Evolutionary conservation across 2,329 filamentous ascomycete genomes (phyloP).

Genomic region (Aureobasidium sp.): DNA sequence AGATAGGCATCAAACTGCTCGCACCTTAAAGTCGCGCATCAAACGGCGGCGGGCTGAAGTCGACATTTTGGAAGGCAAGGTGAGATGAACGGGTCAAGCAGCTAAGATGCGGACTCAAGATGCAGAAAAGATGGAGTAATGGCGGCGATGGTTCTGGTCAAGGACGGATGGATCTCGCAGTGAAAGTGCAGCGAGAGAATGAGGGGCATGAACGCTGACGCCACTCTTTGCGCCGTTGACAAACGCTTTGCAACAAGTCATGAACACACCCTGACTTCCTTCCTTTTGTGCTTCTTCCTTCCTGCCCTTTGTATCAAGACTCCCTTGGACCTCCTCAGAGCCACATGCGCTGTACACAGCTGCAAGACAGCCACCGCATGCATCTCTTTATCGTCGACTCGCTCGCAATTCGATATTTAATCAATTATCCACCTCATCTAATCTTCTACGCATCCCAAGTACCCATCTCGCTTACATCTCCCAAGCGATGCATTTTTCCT

Average conservation of each 20-base stretch:
- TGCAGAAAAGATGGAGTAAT: not conserved
- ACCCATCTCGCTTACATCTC: not conserved
- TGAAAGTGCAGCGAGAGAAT: not conserved
- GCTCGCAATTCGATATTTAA: not conserved
- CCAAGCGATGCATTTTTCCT: not conserved
- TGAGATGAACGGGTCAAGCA: not conserved
- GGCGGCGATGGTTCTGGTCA: not conserved
- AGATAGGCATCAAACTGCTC: constrained; percentile 21
- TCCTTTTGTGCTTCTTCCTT: no score
- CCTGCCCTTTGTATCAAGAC: not conserved
- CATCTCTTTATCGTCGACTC: not conserved
- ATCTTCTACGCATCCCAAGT: not conserved
- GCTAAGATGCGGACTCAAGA: not conserved
- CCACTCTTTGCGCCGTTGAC: constrained; percentile 9
- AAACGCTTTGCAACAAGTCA: not conserved
- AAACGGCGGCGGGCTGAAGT: constrained; percentile 89
- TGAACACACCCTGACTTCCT: not conserved
- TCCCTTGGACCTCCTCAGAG: not conserved
- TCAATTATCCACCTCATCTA: not conserved
- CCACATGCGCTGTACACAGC: not conserved
- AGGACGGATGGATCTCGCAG: not conserved
- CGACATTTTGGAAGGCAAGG: constrained; percentile 53
- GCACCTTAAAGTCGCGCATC: constrained; percentile 98
- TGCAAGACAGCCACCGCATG: not conserved
- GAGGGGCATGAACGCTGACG: constrained; percentile 6